Conservation (phyloP, 192 early-diverging fungal species). For the Linnemannia exigua region DNA sequence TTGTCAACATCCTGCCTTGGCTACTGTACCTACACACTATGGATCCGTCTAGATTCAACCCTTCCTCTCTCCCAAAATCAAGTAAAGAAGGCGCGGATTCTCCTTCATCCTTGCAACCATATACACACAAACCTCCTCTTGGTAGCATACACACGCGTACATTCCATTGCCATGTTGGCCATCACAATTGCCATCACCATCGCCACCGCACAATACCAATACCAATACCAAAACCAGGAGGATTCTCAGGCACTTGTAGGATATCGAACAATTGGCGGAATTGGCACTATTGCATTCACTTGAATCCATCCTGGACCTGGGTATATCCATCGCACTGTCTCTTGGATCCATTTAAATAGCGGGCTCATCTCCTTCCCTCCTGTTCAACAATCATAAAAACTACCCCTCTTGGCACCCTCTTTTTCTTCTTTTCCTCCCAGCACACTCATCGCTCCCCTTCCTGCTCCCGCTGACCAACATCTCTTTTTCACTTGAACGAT, state of each 20-base stretch:
- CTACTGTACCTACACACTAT: too few species aligned
- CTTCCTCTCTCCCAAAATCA: too few species aligned
- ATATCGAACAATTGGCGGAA: neutral
- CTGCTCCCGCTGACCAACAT: neutral
- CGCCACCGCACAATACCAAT: too few species aligned
- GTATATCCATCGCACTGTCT: neutral
- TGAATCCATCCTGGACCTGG: neutral
- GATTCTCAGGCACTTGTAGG: neutral
- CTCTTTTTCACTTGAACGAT: neutral
- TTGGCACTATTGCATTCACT: neutral
- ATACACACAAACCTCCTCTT: neutral
- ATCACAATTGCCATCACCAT: neutral
- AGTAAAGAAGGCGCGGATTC: neutral
- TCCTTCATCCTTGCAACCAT: slow-evolving; percentile 3
- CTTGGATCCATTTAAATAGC: neutral
- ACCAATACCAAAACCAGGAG: neutral
- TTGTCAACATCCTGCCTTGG: too few species aligned
- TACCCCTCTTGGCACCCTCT: neutral
- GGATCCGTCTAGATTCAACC: too few species aligned
- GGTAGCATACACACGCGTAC: neutral
- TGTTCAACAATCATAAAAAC: neutral
- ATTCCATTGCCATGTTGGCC: neutral
- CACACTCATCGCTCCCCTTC: neutral
- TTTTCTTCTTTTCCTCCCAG: neutral
- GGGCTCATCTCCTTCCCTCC: neutral